A percentile compares a stretch with the other conserved stretches of the same genome.
These are phyloP conservation scores for Lupinus albus DNA, from an alignment of 306 rosid species.

Conservation along the genomic window DNA sequence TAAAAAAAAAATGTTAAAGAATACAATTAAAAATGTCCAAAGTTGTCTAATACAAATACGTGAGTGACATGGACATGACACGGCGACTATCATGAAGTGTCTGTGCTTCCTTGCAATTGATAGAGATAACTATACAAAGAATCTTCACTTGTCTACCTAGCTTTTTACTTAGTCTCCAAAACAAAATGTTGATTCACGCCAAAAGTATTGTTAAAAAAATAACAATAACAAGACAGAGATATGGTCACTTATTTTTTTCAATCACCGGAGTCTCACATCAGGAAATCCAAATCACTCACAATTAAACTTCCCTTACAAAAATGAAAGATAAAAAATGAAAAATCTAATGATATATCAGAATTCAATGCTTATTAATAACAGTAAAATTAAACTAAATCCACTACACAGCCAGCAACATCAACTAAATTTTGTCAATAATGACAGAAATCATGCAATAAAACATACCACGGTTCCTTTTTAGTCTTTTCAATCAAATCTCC, in stretches of 20 bases:
- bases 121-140: not conserved
- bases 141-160: conserved; percentile 23
- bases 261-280: not conserved
- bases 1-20: too few relatives aligned
- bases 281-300: not conserved
- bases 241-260: conserved; percentile 6
- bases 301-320: not conserved
- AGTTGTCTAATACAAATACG: too few relatives aligned
- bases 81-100: too few relatives aligned
- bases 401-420: conserved; percentile 27
- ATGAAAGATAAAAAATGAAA: not conserved
- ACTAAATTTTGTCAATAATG: not conserved
- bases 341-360: not conserved
- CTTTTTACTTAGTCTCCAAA: not conserved
- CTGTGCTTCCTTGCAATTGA: too few relatives aligned
- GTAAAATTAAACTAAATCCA: conserved; percentile 5
- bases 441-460: conserved; percentile 13
- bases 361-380: not conserved
- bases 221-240: too few relatives aligned
- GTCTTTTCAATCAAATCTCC: conserved; percentile 69
- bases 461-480: conserved; percentile 80
- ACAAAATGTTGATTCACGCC: not conserved
- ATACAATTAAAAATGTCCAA: too few relatives aligned
- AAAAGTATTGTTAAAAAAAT: not conserved
- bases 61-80: too few relatives aligned